Percentiles rank a stretch among this genome's conserved stretches.
Conservation (phyloP, 345 rosid species). For the Clausena lansium region DNA sequence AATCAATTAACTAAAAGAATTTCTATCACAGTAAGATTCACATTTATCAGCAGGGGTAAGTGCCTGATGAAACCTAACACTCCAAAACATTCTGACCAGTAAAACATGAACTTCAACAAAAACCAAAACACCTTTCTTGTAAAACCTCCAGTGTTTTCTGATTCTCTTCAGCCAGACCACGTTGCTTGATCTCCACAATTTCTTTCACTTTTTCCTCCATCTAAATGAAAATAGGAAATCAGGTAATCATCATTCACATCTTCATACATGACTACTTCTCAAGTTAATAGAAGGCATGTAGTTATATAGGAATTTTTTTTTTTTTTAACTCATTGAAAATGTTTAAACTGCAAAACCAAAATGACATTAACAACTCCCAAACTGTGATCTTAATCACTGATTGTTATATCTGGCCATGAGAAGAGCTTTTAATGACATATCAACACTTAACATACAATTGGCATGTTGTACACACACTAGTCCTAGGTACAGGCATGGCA, state of each 20-base stretch:
- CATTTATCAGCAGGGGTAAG: neutral
- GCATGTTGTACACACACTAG: neutral
- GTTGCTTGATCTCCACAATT: conserved; percentile 96
- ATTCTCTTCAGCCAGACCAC: conserved; percentile 94
- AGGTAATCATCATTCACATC: conserved; percentile 6
- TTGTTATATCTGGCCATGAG: neutral
- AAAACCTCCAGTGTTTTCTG: conserved; percentile 92
- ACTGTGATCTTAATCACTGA: neutral
- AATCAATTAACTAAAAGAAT: neutral
- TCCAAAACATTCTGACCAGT: neutral
- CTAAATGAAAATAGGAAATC: conserved; percentile 34
- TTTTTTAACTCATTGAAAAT: neutral
- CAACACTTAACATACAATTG: neutral
- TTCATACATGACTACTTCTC: neutral
- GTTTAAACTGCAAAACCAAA: neutral
- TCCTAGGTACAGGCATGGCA: neutral
- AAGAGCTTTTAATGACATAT: neutral
- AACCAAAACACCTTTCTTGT: conserved; percentile 66
- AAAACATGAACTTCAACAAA: neutral
- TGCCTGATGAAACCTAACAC: neutral
- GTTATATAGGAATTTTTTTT: neutral
- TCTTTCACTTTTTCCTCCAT: conserved; percentile 99
- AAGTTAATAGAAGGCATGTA: neutral
- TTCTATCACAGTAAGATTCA: conserved; percentile 4
- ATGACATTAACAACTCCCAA: neutral